Evolutionary conservation across 2,329 filamentous ascomycete species (phyloP), one percentile per base, ranked within the genome.

Genomic region (Penicillium sp.): DNA sequence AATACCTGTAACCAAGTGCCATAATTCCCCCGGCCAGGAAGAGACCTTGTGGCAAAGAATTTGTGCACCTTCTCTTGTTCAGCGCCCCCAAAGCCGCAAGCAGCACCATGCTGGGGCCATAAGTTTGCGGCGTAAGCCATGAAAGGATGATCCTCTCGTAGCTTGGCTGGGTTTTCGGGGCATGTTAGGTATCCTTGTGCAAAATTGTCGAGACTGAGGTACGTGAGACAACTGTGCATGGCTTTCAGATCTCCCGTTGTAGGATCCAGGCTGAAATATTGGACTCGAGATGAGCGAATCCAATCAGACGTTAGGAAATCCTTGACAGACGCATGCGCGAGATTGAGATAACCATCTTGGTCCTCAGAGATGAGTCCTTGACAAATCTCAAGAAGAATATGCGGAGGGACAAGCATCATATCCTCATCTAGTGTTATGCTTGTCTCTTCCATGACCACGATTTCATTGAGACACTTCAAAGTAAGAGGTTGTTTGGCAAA

Each of bases 301-400:
- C 61, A 63, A 5, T 63, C 61, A 2, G 62, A 63, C 1, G 53
- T 61, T 1, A 64, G 36, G n/a, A 64, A 63, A 1, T 61, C 57
- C 16, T 59, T 63, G 17, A 64, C 50, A 5, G 62, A 63, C 3
- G 61, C 43, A 35, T 63, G 62, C 4, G 61, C 62, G 5, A 63
- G 53, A 16, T 36, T 52, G 6, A 64, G 51, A 14, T 52, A 31
- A 10, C 59, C 59, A 4, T 38, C n/a, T n/a, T 48, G 36, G 14
- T 58, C 59, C n/a, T 50, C 47, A 2, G 55, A 55, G 25, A 64
- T 63, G 12, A 64, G 52, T 2, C 62, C 62, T 44, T 61, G 62
- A 11, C 62, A 61, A 4, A 64, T 55, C 10, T 59, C 43, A 6
- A 63, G 55, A 5, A 64, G 55, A 19, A 63, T 54, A 11, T 63